Percentiles rank a stretch among this genome's conserved stretches.
Conservation (phyloP, 2,329 filamentous ascomycete genomes). For the Cercospora sesami region DNA sequence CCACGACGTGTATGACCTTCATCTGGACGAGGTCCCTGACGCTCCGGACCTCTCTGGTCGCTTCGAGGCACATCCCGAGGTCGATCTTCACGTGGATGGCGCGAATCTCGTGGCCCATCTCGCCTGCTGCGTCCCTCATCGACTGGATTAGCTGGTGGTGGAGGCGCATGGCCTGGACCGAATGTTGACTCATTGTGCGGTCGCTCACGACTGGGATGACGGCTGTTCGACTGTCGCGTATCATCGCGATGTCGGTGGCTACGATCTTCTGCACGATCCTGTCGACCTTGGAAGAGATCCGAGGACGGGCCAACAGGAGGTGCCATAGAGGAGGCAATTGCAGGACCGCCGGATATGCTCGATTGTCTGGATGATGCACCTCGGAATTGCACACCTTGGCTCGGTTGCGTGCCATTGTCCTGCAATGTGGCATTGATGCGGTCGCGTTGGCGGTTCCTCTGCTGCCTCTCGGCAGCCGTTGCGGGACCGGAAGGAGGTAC, state of each 20-base stretch:
- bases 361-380: constrained; percentile 36
- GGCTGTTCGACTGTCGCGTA: constrained; percentile 32
- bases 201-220: constrained; percentile 34
- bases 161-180: constrained; percentile 17
- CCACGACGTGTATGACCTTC: constrained; percentile 25
- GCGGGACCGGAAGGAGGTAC: constrained; percentile 37
- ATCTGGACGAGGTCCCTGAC: constrained; percentile 15
- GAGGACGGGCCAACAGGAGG: constrained; percentile 18
- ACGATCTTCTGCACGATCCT: constrained; percentile 25
- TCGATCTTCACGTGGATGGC: constrained; percentile 27
- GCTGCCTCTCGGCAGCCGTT: constrained; percentile 26
- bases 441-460: constrained; percentile 29
- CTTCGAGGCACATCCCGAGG: constrained; percentile 18
- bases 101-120: constrained; percentile 30
- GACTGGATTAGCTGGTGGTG: constrained; percentile 26
- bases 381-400: constrained; percentile 36
- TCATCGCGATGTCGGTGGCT: constrained; percentile 31
- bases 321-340: constrained; percentile 30
- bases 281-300: constrained; percentile 29
- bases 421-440: constrained; percentile 35
- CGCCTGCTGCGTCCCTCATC: constrained; percentile 31
- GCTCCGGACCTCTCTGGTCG: constrained; percentile 18
- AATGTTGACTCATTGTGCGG: constrained; percentile 22
- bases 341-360: constrained; percentile 25
- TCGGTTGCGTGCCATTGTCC: constrained; percentile 19